Base-by-base conservation (phyloP, 306 rosid genomes). In the Gynostemma pentaphyllum region DNA sequence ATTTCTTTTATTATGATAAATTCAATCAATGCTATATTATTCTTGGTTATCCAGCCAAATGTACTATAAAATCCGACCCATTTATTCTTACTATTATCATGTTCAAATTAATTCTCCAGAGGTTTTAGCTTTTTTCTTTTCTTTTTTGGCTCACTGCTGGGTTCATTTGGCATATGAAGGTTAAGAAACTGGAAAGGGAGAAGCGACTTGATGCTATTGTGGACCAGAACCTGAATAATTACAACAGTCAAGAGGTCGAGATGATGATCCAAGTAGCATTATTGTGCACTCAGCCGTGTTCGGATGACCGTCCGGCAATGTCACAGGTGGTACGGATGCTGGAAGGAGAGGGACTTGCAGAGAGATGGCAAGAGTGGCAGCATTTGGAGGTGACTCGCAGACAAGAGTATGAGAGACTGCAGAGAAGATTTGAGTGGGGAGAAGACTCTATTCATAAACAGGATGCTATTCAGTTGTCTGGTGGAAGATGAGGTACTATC, bases 321-420 rank as follows among this genome's bases (percentile, higher is more conserved):
- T 88, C 99, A 0, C 94, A 94, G 79, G 97, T 94, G 34, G 99
- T 94, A 27, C 82, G 97, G 69, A 94, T 88, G 99, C 81, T 94
- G 11, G 99, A 94, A 77, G 99, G 97, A 39, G 99, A 94, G 75
- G 99, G 99, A 22, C 89, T 94, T 50, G 99, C 99, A 9, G 95
- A 94, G 85, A 74, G 97, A 76, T 94, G 99, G 99, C 97, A 94
- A 69, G 97, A 88, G 66, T 94, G 99, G 99, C 99, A 88, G 75
- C 80, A 75, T 45, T 86, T 86, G 49, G 99, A 94, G 77, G 95
- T 94, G 62, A 81, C 72, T 51, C 85, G 99, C 22, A 81, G 97
- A 77, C 85, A 88, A 73, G 97, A 94, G 72, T 83, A 84, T 2
- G 97, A 94, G 54, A 82, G 97, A 68, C 62, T 88, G 26, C 97